Evolutionary conservation across 2,329 filamentous ascomycete genomes (phyloP).

Genomic region (Aspergillus floridensis): DNA sequence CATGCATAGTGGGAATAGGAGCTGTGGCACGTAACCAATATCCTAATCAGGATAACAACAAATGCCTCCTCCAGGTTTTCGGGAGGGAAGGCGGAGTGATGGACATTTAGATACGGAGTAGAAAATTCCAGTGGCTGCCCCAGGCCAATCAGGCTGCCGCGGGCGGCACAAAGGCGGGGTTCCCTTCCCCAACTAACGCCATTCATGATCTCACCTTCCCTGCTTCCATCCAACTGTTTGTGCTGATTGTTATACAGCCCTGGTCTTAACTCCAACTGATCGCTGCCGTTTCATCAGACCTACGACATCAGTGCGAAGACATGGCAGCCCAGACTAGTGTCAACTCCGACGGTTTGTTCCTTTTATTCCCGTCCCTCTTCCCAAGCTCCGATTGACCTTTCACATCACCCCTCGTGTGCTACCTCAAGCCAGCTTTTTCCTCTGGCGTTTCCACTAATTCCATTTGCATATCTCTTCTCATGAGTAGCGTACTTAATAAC

Average conservation of each 20-base stretch:
- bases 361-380: neutral
- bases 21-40: neutral
- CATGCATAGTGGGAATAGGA: no score
- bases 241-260: neutral
- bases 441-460: neutral
- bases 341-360: constrained; percentile 20
- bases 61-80: neutral
- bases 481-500: neutral
- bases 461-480: neutral
- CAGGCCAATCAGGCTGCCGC: neutral
- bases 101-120: neutral
- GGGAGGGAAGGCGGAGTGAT: neutral
- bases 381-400: neutral
- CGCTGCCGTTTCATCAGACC: neutral
- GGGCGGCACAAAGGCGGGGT: constrained; percentile 13
- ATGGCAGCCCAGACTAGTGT: constrained; percentile 13
- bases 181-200: constrained; percentile 20
- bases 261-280: constrained; percentile 1
- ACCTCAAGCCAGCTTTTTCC: neutral
- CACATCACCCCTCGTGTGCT: neutral
- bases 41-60: neutral
- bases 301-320: neutral
- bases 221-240: constrained; percentile 1
- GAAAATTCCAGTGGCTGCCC: neutral
- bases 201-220: constrained; percentile 19